A percentile compares a stretch with the other conserved stretches of the same genome.
phyloP scores from a whole-genome alignment of 2,329 filamentous ascomycete genomes.

The Fusarium compactum region DNA sequence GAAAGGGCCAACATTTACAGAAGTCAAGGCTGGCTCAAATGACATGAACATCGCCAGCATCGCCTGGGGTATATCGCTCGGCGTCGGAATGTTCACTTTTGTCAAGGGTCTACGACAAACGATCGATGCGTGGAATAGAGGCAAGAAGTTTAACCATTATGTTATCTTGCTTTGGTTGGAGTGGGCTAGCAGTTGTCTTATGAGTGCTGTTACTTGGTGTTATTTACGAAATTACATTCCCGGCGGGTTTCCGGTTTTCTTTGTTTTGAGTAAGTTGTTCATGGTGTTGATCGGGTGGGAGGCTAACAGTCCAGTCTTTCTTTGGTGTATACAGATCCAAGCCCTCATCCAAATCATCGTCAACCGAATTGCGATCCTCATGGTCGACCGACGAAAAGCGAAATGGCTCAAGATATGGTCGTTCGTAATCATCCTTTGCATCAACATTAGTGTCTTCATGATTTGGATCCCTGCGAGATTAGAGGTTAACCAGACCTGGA shows the following conservation, averaged over 20 bases:
- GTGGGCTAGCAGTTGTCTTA: slow-evolving; percentile 42
- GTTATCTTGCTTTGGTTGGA: slow-evolving; percentile 44
- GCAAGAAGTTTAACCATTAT: slow-evolving; percentile 39
- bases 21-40: slow-evolving; percentile 28
- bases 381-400: slow-evolving; percentile 55
- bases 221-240: slow-evolving; percentile 43
- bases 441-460: slow-evolving; percentile 65
- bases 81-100: slow-evolving; percentile 44
- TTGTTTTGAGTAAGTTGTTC: slow-evolving; percentile 34
- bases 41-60: slow-evolving; percentile 49
- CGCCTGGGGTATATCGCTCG: slow-evolving; percentile 46
- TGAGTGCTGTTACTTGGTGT: slow-evolving; percentile 47
- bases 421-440: slow-evolving; percentile 57
- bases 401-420: slow-evolving; percentile 58
- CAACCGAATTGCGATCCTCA: slow-evolving; percentile 64
- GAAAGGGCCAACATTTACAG: slow-evolving; percentile 28
- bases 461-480: slow-evolving; percentile 67
- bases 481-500: slow-evolving; percentile 55
- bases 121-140: slow-evolving; percentile 42
- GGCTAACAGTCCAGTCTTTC: slow-evolving; percentile 33
- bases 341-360: slow-evolving; percentile 67
- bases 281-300: background rate
- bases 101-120: slow-evolving; percentile 42
- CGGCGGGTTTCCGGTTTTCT: slow-evolving; percentile 45
- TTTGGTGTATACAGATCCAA: slow-evolving; percentile 61